phyloP scores from a whole-genome alignment of 495 filamentous ascomycete genomes.

The Pseudevernia furfuracea region DNA sequence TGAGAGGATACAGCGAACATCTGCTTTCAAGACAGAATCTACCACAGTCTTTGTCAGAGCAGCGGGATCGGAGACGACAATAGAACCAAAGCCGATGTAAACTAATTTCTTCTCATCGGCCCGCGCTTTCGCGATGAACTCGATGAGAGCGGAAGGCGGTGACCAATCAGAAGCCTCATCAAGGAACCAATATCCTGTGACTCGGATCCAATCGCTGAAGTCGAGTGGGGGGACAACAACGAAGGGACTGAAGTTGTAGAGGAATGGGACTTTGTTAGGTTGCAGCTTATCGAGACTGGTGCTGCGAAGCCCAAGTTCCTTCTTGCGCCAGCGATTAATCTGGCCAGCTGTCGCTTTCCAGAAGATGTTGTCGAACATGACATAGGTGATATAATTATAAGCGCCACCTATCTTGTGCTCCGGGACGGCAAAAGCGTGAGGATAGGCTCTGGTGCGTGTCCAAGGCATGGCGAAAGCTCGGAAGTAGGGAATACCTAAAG shows the following conservation, averaged over 20 bases:
- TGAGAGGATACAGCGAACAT: constrained; percentile 88
- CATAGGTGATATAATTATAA: constrained; percentile 92
- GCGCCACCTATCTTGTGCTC: constrained; percentile 88
- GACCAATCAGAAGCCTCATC: constrained; percentile 71
- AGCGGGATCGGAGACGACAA: constrained; percentile 84
- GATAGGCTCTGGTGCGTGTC: constrained; percentile 91
- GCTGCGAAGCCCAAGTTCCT: constrained; percentile 63
- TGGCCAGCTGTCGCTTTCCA: constrained; percentile 90
- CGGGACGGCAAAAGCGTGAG: constrained; percentile 94
- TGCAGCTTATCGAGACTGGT: constrained; percentile 89
- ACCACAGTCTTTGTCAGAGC: constrained; percentile 85
- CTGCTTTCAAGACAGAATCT: constrained; percentile 82
- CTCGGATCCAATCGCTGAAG: constrained; percentile 94
- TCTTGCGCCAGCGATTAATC: constrained; percentile 88
- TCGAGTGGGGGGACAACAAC: constrained; percentile 91
- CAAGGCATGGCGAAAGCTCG: constrained; percentile 98
- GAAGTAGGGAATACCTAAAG: constrained; percentile 89
- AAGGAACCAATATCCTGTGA: constrained; percentile 97
- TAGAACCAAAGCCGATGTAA: constrained; percentile 94
- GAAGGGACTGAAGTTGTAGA: constrained; percentile 92
- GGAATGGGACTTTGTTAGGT: constrained; percentile 89
- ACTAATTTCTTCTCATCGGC: constrained; percentile 83
- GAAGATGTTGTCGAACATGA: constrained; percentile 95
- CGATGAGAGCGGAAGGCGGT: constrained; percentile 63
- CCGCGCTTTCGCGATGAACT: constrained; percentile 75